These are phyloP conservation scores for Sarcocystis neurona DNA, from an alignment of 169 alveolate genomes.

Conservation along the genomic window DNA sequence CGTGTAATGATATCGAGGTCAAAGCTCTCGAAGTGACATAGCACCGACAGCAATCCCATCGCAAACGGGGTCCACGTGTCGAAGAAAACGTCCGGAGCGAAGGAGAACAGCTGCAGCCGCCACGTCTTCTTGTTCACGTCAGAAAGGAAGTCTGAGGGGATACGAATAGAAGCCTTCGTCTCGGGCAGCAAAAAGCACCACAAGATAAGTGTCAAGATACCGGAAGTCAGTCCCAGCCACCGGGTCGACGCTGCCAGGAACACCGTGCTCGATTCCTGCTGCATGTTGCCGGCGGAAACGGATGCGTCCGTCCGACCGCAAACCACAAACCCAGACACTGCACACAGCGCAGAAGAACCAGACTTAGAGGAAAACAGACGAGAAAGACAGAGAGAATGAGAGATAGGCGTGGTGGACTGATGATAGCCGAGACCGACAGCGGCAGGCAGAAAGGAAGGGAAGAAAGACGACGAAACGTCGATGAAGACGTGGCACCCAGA, in stretches of 20 bases:
- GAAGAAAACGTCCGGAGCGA: conserved; percentile 57
- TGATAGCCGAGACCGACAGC: background rate
- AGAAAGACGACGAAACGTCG: background rate
- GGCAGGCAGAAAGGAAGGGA: background rate
- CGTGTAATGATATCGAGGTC: conserved; percentile 33
- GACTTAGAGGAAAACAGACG: no score
- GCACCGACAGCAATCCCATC: conserved; percentile 60
- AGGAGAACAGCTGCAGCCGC: conserved; percentile 64
- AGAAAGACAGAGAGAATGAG: no score
- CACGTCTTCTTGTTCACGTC: conserved; percentile 57
- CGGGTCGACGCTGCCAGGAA: conserved; percentile 40
- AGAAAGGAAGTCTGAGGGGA: conserved; percentile 46
- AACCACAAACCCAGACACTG: no score
- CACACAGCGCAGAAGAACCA: no score
- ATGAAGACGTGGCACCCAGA: no score
- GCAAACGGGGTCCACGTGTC: conserved; percentile 68
- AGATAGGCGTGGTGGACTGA: background rate
- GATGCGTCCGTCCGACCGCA: no score
- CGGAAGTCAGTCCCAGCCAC: conserved; percentile 58
- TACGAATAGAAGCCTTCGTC: conserved; percentile 50
- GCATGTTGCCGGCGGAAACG: background rate
- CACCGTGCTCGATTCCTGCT: background rate
- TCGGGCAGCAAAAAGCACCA: conserved; percentile 58
- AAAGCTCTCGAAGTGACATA: conserved; percentile 66
- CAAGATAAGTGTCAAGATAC: conserved; percentile 48